These are phyloP conservation scores for Chalciporus piperatoides DNA, from an alignment of 1,284 basidiomycete genomes.

Conservation along the genomic window DNA sequence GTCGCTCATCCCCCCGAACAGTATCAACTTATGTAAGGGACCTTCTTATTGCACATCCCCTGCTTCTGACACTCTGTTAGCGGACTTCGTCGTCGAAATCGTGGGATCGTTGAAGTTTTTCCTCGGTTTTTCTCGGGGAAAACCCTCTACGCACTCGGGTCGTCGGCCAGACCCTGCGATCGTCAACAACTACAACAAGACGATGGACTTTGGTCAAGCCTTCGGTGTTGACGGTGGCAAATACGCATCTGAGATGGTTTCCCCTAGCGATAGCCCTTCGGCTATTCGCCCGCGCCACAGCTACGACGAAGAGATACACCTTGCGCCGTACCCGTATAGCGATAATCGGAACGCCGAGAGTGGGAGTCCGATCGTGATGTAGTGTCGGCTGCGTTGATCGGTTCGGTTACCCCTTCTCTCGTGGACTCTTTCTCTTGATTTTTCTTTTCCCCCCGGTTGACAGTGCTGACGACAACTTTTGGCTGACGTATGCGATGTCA, in stretches of 20 bases:
- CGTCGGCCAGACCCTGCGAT: constrained; percentile 28
- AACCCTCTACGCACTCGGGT: constrained; percentile 42
- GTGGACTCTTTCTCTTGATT: neutral
- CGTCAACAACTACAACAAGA: constrained; percentile 27
- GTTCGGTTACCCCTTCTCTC: neutral
- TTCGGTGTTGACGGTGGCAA: constrained; percentile 42
- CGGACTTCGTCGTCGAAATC: constrained; percentile 67
- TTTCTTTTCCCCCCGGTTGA: neutral
- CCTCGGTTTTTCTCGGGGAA: constrained; percentile 44
- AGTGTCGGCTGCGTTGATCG: neutral
- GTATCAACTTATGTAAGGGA: constrained; percentile 67
- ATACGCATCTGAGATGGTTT: constrained; percentile 12
- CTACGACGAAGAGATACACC: constrained; percentile 45
- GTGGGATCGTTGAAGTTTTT: constrained; percentile 60
- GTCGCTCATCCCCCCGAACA: constrained; percentile 27
- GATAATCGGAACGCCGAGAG: constrained; percentile 10
- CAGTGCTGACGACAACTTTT: neutral
- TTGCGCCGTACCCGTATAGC: constrained; percentile 41
- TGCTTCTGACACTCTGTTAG: constrained; percentile 32
- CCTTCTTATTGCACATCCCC: neutral
- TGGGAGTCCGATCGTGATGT: constrained; percentile 1
- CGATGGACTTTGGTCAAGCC: constrained; percentile 45
- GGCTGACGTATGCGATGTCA: neutral
- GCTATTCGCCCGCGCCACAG: constrained; percentile 25
- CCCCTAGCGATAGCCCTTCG: constrained; percentile 17